Percentiles rank a stretch among this genome's conserved stretches.
phyloP scores from a whole-genome alignment of 331 rosid species.

The Saraca asoca region DNA sequence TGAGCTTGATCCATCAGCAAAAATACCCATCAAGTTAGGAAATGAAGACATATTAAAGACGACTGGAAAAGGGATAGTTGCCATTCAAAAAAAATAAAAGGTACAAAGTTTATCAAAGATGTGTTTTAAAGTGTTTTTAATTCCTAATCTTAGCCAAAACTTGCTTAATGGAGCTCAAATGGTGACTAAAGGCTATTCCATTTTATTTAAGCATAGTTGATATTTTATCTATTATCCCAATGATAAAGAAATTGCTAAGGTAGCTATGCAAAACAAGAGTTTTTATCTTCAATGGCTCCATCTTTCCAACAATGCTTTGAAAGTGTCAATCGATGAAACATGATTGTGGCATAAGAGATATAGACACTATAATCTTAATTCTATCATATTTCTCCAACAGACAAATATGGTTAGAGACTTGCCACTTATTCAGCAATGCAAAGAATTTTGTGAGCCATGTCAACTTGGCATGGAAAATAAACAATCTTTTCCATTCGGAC shows the following conservation, averaged over 20 bases:
- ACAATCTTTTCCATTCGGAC: background rate
- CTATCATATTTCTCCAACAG: background rate
- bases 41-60: background rate
- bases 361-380: too few relatives aligned
- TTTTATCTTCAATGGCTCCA: background rate
- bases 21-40: background rate
- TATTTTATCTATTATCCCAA: too few relatives aligned
- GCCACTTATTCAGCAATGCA: background rate
- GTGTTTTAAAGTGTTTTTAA: background rate
- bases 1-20: background rate
- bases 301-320: background rate
- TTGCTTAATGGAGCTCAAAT: background rate
- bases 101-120: background rate
- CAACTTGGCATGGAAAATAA: background rate
- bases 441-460: background rate
- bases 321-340: too few relatives aligned
- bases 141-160: background rate
- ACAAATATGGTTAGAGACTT: background rate
- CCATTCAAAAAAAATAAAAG: background rate
- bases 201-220: too few relatives aligned
- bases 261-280: background rate
- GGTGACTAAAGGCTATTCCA: too few relatives aligned
- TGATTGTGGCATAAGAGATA: too few relatives aligned
- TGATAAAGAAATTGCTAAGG: too few relatives aligned
- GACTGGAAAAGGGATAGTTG: background rate